These are phyloP conservation scores for Boletus edulis DNA, from an alignment of 768 basidiomycete species.

Conservation along the genomic window DNA sequence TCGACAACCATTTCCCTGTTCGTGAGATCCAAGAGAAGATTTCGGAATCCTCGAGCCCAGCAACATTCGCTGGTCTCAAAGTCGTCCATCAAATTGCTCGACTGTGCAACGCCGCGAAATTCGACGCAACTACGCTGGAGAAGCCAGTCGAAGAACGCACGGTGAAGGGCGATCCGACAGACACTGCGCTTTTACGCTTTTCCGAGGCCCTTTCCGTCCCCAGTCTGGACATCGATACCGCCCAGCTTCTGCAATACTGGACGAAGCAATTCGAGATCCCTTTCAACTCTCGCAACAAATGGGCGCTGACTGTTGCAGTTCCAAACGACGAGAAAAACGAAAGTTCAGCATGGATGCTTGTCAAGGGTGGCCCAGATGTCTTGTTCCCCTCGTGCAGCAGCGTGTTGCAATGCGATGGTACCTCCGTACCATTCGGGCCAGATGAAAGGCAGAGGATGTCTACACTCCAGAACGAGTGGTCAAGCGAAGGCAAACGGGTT, in stretches of 20 bases:
- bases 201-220: constrained; percentile 32
- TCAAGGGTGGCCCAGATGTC: constrained; percentile 61
- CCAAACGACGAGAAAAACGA: constrained; percentile 6
- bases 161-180: constrained; percentile 48
- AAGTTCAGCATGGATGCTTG: constrained; percentile 36
- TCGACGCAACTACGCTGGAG: constrained; percentile 33
- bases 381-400: constrained; percentile 39
- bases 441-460: constrained; percentile 21
- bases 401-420: constrained; percentile 33
- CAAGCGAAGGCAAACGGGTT: constrained; percentile 52
- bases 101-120: constrained; percentile 56
- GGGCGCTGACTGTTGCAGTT: constrained; percentile 45
- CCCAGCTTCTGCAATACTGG: constrained; percentile 19
- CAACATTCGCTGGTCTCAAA: constrained; percentile 15
- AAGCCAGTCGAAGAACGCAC: constrained; percentile 31
- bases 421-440: constrained; percentile 30
- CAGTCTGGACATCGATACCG: constrained; percentile 14
- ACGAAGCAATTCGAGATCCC: constrained; percentile 35
- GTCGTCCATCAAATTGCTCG: constrained; percentile 39
- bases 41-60: constrained; percentile 6
- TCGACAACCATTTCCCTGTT: constrained; percentile 24
- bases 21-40: constrained; percentile 12
- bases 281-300: constrained; percentile 54
- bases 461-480: constrained; percentile 40
- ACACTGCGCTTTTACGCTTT: constrained; percentile 52